Evolutionary conservation across 345 rosid species (phyloP).

Genomic region (Combretum micranthum): DNA sequence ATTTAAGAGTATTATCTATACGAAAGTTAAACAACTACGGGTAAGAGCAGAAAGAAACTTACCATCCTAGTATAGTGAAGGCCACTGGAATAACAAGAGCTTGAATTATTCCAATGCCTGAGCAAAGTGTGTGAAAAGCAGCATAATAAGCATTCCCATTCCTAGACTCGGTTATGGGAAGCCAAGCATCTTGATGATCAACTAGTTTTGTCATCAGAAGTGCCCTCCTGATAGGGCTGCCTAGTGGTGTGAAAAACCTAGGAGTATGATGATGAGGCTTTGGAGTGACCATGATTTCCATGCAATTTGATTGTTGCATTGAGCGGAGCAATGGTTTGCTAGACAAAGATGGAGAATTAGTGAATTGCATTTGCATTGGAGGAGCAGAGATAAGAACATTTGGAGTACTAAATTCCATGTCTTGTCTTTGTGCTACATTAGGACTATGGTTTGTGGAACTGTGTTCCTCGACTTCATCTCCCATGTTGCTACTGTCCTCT

Average conservation of each 20-base stretch:
- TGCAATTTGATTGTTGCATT: background rate
- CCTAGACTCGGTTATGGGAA: constrained; percentile 17
- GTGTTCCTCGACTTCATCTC: constrained; percentile 8
- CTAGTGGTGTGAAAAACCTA: constrained; percentile 15
- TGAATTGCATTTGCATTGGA: constrained; percentile 1
- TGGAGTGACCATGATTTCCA: background rate
- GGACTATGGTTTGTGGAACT: background rate
- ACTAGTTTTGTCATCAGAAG: constrained; percentile 13
- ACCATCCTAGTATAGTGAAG: constrained; percentile 20
- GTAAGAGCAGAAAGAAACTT: background rate
- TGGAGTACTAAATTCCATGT: background rate
- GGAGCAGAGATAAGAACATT: constrained; percentile 9
- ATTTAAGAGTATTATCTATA: too few species aligned
- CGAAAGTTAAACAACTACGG: too few species aligned
- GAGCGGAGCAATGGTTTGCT: constrained; percentile 10
- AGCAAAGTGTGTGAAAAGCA: constrained; percentile 18
- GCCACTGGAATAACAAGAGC: constrained; percentile 18
- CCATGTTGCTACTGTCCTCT: background rate
- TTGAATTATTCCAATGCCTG: constrained; percentile 19
- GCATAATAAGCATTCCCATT: constrained; percentile 18
- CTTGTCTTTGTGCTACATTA: background rate
- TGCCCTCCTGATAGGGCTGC: constrained; percentile 17
- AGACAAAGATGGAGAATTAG: constrained; percentile 4
- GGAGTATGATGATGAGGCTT: constrained; percentile 6
- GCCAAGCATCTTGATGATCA: constrained; percentile 16